phyloP scores from a whole-genome alignment of 73 alveolate species.

The Paraurostyla sp. region DNA sequence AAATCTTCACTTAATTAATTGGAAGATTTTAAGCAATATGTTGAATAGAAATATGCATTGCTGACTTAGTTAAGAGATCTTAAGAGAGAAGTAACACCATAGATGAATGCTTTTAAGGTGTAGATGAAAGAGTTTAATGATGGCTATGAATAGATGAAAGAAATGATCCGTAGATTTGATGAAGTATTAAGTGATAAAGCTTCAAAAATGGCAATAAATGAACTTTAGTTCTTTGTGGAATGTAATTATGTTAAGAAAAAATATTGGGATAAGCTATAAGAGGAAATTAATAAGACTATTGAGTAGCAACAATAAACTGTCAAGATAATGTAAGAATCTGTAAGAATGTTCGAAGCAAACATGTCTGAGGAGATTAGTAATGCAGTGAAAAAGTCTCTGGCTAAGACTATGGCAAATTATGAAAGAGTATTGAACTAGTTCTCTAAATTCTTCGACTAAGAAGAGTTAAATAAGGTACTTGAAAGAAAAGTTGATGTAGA shows the following conservation, averaged over 20 bases:
- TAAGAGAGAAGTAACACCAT: conserved; percentile 36
- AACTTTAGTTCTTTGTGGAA: conserved; percentile 5
- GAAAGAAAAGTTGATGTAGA: conserved; percentile 59
- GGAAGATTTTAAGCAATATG: background rate
- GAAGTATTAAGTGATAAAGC: conserved; percentile 61
- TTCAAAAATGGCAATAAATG: conserved; percentile 25
- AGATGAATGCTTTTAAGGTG: background rate
- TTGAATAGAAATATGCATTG: conserved; percentile 16
- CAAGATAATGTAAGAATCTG: conserved; percentile 23
- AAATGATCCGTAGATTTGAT: conserved; percentile 49
- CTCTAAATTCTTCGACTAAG: conserved; percentile 51
- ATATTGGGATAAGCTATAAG: conserved; percentile 54
- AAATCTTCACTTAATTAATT: background rate
- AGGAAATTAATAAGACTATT: background rate
- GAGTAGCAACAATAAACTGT: conserved; percentile 11
- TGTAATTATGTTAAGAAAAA: conserved; percentile 47
- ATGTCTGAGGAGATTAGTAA: conserved; percentile 46
- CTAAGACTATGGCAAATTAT: conserved; percentile 32
- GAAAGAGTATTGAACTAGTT: conserved; percentile 48
- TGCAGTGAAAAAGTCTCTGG: background rate
- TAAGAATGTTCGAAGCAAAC: conserved; percentile 22
- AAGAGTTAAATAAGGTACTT: conserved; percentile 22
- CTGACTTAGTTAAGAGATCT: background rate
- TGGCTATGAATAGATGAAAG: conserved; percentile 36
- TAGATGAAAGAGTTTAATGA: background rate